Percentiles rank a stretch among this genome's conserved stretches.
These are phyloP conservation scores for Nyctanthes arbortristis DNA, from an alignment of 257 asterid species.

Conservation along the genomic window DNA sequence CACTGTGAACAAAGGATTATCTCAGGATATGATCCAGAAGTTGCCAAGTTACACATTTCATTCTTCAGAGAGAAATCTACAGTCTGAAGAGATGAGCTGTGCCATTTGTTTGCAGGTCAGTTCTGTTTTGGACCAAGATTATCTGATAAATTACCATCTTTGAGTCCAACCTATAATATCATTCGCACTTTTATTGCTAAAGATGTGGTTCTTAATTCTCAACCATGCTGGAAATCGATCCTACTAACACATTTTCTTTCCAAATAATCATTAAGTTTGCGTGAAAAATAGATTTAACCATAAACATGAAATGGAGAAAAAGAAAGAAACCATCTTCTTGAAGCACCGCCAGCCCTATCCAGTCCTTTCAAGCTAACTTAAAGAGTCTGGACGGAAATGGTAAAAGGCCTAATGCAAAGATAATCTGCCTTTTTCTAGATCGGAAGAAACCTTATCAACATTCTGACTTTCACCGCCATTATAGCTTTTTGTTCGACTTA, in stretches of 20 bases:
- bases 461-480: too few relatives aligned
- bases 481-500: too few relatives aligned
- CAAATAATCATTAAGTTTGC: neutral
- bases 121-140: conserved; percentile 3
- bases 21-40: conserved; percentile 45
- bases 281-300: neutral
- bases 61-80: conserved; percentile 7
- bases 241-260: neutral
- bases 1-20: conserved; percentile 52
- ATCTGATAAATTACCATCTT: neutral
- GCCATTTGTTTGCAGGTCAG: conserved; percentile 82
- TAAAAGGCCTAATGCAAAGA: neutral
- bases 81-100: conserved; percentile 45
- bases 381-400: too few relatives aligned
- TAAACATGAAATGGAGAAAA: too few relatives aligned
- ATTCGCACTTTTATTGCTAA: neutral
- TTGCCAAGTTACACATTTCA: conserved; percentile 51
- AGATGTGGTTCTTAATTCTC: neutral
- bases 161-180: too few relatives aligned
- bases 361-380: neutral
- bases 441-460: too few relatives aligned
- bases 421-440: too few relatives aligned
- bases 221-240: neutral
- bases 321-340: neutral
- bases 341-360: neutral